These are phyloP conservation scores for Arachnomyces sp. DNA, from an alignment of 2,329 filamentous ascomycete species.

Conservation along the genomic window DNA sequence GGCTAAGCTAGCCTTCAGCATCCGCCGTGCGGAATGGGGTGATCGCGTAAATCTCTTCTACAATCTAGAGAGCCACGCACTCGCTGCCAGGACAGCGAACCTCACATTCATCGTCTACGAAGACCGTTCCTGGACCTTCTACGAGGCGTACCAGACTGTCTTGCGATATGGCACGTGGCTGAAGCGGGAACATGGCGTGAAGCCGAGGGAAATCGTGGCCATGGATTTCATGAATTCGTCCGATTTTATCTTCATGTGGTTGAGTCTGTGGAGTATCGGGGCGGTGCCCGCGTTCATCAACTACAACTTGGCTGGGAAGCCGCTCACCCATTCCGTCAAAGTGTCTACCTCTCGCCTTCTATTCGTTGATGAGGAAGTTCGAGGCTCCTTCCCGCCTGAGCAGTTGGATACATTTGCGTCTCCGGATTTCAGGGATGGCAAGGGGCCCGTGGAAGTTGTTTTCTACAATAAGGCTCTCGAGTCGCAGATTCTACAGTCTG, in stretches of 20 bases:
- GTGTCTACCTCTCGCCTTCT: slow-evolving; percentile 59
- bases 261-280: slow-evolving; percentile 75
- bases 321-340: slow-evolving; percentile 65
- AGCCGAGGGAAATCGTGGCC: slow-evolving; percentile 67
- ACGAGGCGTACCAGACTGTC: slow-evolving; percentile 61
- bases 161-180: slow-evolving; percentile 71
- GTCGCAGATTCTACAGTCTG: slow-evolving; percentile 43
- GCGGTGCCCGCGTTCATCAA: slow-evolving; percentile 81
- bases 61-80: slow-evolving; percentile 58
- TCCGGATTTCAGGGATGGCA: slow-evolving; percentile 33
- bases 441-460: slow-evolving; percentile 48
- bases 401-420: slow-evolving; percentile 34
- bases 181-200: slow-evolving; percentile 53
- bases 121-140: slow-evolving; percentile 62
- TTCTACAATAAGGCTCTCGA: slow-evolving; percentile 54
- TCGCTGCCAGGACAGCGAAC: slow-evolving; percentile 42
- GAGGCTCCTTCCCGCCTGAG: slow-evolving; percentile 37
- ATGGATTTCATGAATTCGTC: slow-evolving; percentile 75
- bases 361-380: slow-evolving; percentile 61
- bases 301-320: slow-evolving; percentile 66
- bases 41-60: slow-evolving; percentile 69
- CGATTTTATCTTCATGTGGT: slow-evolving; percentile 64
- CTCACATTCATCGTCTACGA: slow-evolving; percentile 59
- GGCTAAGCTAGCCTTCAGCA: slow-evolving; percentile 38
- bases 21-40: slow-evolving; percentile 42